Evolutionary conservation across 1,284 basidiomycete genomes (phyloP), one percentile per base, ranked within the genome.

Genomic region (Ganoderma sinense): DNA sequence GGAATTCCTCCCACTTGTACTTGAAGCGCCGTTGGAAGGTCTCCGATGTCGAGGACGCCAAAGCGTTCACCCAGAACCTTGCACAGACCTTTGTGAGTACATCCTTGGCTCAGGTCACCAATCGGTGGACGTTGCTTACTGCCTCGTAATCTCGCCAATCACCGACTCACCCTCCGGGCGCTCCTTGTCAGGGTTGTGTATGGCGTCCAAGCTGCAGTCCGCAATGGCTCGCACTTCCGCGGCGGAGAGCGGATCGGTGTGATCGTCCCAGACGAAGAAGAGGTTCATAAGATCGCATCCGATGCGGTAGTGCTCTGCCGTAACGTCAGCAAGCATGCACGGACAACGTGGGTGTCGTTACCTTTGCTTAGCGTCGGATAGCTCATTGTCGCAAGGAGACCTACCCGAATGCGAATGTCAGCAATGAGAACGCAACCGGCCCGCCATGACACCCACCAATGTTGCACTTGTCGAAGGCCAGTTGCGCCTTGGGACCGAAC

Each of bases 221-320:
- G 71, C 73, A 7, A 76, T 41, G 26, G 43, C 43, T 23, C 58
- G 63, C 13, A 68, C 70, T 7, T 36, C 65, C n/a, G 48, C 26
- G 16, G 60, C 71, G 62, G 72, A 64, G 51, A 65, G 53, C 4
- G 65, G 62, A 56, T 79, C 77, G 4, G 77, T 76, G 48, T 72
- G 65, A n/a, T 80, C 75, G 72, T 78, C 78, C 64, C 75, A 69
- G 29, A 76, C 68, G 69, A 78, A 78, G 68, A 76, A 75, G 16
- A 75, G 23, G 64, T 74, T 72, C 73, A 76, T 76, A 31, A 76
- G 31, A 55, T 77, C 77, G 56, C 78, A 76, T 2, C 63, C 71
- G 29, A 65, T 66, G 18, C 76, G 68, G 16, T 73, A 61, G n/a
- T 70, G 72, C 20, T 74, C 75, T 74, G 33, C 45, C 53, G 53